Evolutionary conservation across 2,329 filamentous ascomycete species (phyloP).

Genomic region (Alternaria brassicae): DNA sequence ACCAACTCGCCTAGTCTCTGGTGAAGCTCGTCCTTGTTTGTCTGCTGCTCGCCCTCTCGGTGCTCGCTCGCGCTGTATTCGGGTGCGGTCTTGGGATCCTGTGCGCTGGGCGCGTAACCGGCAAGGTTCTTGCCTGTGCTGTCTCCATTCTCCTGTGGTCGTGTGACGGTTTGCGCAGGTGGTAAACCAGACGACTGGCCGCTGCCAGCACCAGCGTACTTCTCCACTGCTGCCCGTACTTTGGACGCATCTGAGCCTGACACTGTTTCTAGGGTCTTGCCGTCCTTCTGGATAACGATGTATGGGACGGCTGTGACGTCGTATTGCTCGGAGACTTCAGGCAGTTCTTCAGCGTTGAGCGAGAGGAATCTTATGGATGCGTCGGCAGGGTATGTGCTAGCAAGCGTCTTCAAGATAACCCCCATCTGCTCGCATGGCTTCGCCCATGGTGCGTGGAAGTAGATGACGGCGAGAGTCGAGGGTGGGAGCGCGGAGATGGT

Average conservation of each 20-base stretch:
- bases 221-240: slow-evolving; percentile 85
- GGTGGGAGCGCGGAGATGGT: slow-evolving; percentile 72
- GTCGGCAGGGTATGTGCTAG: slow-evolving; percentile 79
- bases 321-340: slow-evolving; percentile 89
- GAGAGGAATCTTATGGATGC: slow-evolving; percentile 82
- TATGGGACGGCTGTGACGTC: slow-evolving; percentile 94
- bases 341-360: slow-evolving; percentile 92
- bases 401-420: slow-evolving; percentile 83
- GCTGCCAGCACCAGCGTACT: slow-evolving; percentile 67
- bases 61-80: slow-evolving; percentile 52
- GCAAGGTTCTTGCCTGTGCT: slow-evolving; percentile 52
- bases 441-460: slow-evolving; percentile 97
- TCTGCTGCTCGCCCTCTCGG: slow-evolving; percentile 42
- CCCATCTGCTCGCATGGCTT: slow-evolving; percentile 95
- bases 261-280: slow-evolving; percentile 80
- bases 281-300: slow-evolving; percentile 80
- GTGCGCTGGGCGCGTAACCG: slow-evolving; percentile 54
- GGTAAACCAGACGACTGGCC: slow-evolving; percentile 50
- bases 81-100: slow-evolving; percentile 57
- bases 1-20: slow-evolving; percentile 83
- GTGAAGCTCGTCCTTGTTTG: slow-evolving; percentile 80
- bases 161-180: slow-evolving; percentile 54
- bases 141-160: slow-evolving; percentile 49
- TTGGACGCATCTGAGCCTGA: slow-evolving; percentile 89
- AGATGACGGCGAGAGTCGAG: slow-evolving; percentile 79